Conservation (phyloP, 2,329 filamentous ascomycete species). For the Alternaria panax region DNA sequence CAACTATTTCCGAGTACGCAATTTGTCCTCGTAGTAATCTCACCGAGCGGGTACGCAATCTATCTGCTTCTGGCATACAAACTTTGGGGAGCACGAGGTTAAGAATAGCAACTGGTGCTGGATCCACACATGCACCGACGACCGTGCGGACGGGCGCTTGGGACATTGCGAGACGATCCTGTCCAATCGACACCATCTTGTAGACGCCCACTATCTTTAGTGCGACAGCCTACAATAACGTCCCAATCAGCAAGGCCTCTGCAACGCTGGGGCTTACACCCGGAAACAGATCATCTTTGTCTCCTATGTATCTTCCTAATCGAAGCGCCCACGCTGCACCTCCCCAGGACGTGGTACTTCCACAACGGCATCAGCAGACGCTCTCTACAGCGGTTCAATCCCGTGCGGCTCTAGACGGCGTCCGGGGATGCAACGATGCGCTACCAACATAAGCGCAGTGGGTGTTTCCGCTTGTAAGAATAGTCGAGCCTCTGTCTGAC, state of each 20-base stretch:
- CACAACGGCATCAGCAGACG: conserved; percentile 43
- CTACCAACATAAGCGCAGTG: conserved; percentile 27
- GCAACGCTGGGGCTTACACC: conserved; percentile 18
- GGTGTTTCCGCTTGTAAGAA: conserved; percentile 34
- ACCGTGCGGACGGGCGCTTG: conserved; percentile 25
- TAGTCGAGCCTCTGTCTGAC: conserved; percentile 35
- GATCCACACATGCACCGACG: conserved; percentile 17
- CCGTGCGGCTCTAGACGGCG: conserved; percentile 34
- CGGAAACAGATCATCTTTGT: conserved; percentile 34
- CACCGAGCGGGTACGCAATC: conserved; percentile 17
- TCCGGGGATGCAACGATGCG: conserved; percentile 27
- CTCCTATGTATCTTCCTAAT: conserved; percentile 23
- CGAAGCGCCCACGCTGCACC: conserved; percentile 41
- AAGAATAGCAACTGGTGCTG: conserved; percentile 23
- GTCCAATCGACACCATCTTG: conserved; percentile 28
- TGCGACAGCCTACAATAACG: conserved; percentile 18
- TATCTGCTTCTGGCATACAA: background rate
- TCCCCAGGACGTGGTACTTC: conserved; percentile 24
- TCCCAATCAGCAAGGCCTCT: conserved; percentile 31
- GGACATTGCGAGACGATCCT: conserved; percentile 4
- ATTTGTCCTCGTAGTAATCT: background rate
- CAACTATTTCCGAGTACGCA: background rate
- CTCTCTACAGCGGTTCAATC: conserved; percentile 26
- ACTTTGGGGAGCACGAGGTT: conserved; percentile 11
- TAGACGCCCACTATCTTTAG: conserved; percentile 34